Evolutionary conservation across 768 basidiomycete genomes (phyloP), one percentile per base, ranked within the genome.

Genomic region (Cyathus striatus): DNA sequence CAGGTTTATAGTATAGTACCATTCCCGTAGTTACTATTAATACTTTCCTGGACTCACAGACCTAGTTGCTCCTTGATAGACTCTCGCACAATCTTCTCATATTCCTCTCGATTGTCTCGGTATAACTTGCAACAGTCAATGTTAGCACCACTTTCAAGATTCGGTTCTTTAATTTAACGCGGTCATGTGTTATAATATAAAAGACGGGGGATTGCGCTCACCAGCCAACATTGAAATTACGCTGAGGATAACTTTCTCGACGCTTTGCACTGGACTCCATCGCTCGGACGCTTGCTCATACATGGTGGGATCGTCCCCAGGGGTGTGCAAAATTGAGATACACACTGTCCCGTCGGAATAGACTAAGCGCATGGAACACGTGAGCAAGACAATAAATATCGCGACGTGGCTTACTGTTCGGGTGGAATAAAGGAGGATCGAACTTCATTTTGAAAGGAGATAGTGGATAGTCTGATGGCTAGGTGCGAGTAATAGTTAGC

Each of bases 361-460:
- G 53, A 98, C 94, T 97, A 60, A 20, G 14, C 30, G 26, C 6
- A 24, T 12, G 20, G n/a, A n/a, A n/a, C n/a, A n/a, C n/a, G 22
- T 16, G 42, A 20, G 37, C 36, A 14, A 18, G 38, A 38, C 26
- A 25, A 40, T 22, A 25, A 42, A 43, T 23, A 21, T 22, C 27
- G 23, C 41, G 66, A n/a, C n/a, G n/a, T n/a, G n/a, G n/a, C 87
- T 63, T 52, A 95, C 96, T 87, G 62, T 99, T 99, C 14, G 96
- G 96, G 65, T 99, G 96, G 65, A 97, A 89, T 43, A 99, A 62
- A 2, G 95, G 94, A 3, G 96, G 96, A 35, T 97, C 93, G 56
- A 99, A 99, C 57, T 79, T 91, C 96, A 99, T 98, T 70, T 93
- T 97, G 83, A 98, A 98, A 16, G 96, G 96, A 41, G 90, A 95